Base-by-base conservation (phyloP, 2,329 filamentous ascomycete genomes). In the Cercospora brassicicola region DNA sequence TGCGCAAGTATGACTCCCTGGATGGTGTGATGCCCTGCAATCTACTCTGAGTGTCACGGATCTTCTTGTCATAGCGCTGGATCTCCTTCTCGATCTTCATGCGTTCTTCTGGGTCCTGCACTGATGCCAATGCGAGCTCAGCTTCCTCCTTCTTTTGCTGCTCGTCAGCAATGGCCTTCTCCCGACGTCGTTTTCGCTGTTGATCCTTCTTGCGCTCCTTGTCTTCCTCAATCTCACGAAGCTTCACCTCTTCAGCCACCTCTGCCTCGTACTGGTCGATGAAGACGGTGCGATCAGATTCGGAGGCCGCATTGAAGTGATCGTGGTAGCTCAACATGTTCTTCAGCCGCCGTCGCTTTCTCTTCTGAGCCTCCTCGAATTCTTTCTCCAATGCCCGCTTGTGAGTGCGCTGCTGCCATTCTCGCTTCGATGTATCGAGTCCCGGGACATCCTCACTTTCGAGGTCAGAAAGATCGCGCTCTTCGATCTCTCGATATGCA, bases 131-230 rank as follows among this genome's bases (percentile, higher is more conserved):
- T 72, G 90, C 90, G 70, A 90, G 89, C 55, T 96, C 84, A 3
- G 93, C 92, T 72, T 90, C 88, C 3, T 91, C 88, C 71, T 95
- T 91, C 82, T 96, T 95, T 78, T 93, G 90, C 78, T 85, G 84
- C 75, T 97, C 94, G 74, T 96, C 91, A 6, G 93, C 94, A 68
- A 96, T 91, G 3, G 93, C 93, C 85, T 97, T 97, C 79, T 98
- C 94, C 18, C 95, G 91, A 53, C 95, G 90, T 68, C 95, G 89
- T 83, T 98, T 99, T 71, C 95, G 91, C 79, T 99, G 95, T 93
- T 99, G 98, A 77, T 99, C 95, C 83, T 99, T 99, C 84, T 99
- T 99, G 72, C 95, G 92, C 81, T 99, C 95, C 82, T 99, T 99
- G 80, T 99, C 95, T 69, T 94, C 93, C 69, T 91, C 91, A 7